Evolutionary conservation across 1,284 basidiomycete species (phyloP), one percentile per base, ranked within the genome.

Genomic region (Termitomyces sp.): DNA sequence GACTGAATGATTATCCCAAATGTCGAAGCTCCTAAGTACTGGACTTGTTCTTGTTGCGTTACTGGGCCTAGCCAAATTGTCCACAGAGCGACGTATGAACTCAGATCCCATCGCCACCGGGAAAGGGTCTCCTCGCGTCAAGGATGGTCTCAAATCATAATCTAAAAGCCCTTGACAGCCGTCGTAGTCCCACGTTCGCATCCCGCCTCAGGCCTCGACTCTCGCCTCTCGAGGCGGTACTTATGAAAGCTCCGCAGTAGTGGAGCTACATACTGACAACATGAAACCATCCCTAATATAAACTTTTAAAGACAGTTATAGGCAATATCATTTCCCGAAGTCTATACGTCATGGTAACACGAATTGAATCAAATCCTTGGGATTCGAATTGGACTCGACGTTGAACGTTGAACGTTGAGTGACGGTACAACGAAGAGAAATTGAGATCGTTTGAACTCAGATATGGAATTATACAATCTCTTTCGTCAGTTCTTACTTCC

Each of bases 91-190:
- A 39, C 14, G 8, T 16, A 42, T 24, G 33, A 18, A 37, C 21
- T 31, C 40, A 42, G 40, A 52, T 52, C 43, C 40, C 40, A 52
- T 52, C 33, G 34, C 40, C 51, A 52, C 24, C 34, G 44, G 50
- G 13, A 41, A 34, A 31, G 13, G n/a, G 11, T 4, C 1, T n/a
- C n/a, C 11, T 18, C 35, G 31, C 33, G 31, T 35, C 44, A 31
- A 49, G 13, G 19, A 18, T 33, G n/a, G 11, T 21, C 14, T 52
- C 34, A 37, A 21, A 42, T 43, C 45, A 43, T 31, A 37, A 42
- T 52, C 33, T 13, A 46, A 47, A 41, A 24, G 33, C 21, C 45
- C n/a, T 26, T 47, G 51, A 46, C 39, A 43, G 51, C 39, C 34
- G 31, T 24, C 24, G 26, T 13, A 16, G 13, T 21, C 33, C 33